Conservation (phyloP, 2,329 filamentous ascomycete genomes). For the Clarireedia monteithiana region DNA sequence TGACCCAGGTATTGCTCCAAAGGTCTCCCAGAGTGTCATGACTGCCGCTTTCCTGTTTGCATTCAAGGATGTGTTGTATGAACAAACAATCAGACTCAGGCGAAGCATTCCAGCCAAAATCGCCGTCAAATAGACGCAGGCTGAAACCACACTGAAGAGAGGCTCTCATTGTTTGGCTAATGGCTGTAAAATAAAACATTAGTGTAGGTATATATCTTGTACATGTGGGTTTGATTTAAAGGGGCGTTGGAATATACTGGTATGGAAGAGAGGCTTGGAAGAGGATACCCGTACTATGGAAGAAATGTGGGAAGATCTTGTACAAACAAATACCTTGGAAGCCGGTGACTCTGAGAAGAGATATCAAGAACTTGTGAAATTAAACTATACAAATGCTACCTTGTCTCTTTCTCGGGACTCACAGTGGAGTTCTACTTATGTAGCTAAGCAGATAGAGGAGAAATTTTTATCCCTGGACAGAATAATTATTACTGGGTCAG, state of each 20-base stretch:
- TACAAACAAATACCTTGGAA: too few relatives aligned
- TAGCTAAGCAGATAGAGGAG: too few relatives aligned
- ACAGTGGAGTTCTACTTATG: too few relatives aligned
- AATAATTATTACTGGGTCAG: too few relatives aligned
- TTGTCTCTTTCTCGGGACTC: too few relatives aligned
- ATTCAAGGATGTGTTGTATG: conserved; percentile 95
- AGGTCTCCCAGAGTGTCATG: conserved; percentile 93
- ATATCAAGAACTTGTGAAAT: too few relatives aligned
- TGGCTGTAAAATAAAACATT: background rate
- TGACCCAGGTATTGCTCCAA: conserved; percentile 75
- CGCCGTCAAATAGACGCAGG: background rate
- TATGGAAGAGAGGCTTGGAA: background rate
- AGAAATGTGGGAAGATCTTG: too few relatives aligned
- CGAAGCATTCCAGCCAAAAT: conserved; percentile 23
- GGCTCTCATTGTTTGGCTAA: background rate
- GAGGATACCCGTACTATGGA: background rate
- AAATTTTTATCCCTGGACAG: too few relatives aligned
- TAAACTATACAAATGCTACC: too few relatives aligned
- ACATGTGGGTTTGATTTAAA: background rate
- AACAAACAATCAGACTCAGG: conserved; percentile 64
- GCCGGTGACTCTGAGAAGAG: too few relatives aligned
- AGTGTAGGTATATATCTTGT: background rate
- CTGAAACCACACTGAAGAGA: background rate
- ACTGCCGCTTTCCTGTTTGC: conserved; percentile 95
- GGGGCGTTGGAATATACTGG: background rate